Evolutionary conservation across 805 yeast genomes (phyloP), one percentile per base, ranked within the genome.

Genomic region (Saccharomycopsis sp.): DNA sequence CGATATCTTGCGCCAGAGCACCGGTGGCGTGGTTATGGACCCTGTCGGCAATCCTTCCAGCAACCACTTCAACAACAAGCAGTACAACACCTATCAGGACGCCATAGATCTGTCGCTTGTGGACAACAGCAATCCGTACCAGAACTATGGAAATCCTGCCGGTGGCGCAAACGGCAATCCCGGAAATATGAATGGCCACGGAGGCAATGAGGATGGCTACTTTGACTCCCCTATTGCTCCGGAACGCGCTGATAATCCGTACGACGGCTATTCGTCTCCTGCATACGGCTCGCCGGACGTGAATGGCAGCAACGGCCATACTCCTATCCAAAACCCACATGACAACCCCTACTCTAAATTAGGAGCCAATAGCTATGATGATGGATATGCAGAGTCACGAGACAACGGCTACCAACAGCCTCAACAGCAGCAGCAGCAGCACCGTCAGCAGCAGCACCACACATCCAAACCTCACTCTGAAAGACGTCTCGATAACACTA

Each of bases 1-100:
- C 18, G 61, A 58, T 24, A 18, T 58, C 8, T 58, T 58, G 29
- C 46, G 41, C 21, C 61, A 58, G 40, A 51, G 29, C n/a, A 58
- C 61, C n/a, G 61, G 61, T 3, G 51, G 53, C 15, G 48, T 44
- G 12, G 34, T 24, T 12, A 34, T 58, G 4, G 34, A 48, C 21
- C 56, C 55, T 24, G 8, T 44, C 1, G 57, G 57, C 40, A 40
- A 18, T 29, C 21, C 24, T 12, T 34, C 20, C 15, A 21, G 5
- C 15, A 24, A 50, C 12, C 20, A 57, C 24, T 53, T 44, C 52
- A 57, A 59, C 40, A 57, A 52, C 16, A 37, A 37, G 12, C 24
- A 34, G 2, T 56, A 56, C 40, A 57, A 24, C 20, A 57, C 24
- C 9, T 57, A 59, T 46, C 57, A 57, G 23, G 57, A 59, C 21